These are phyloP conservation scores for Tieghemiomyces parasiticus DNA, from an alignment of 192 early-diverging fungal genomes.

Conservation along the genomic window DNA sequence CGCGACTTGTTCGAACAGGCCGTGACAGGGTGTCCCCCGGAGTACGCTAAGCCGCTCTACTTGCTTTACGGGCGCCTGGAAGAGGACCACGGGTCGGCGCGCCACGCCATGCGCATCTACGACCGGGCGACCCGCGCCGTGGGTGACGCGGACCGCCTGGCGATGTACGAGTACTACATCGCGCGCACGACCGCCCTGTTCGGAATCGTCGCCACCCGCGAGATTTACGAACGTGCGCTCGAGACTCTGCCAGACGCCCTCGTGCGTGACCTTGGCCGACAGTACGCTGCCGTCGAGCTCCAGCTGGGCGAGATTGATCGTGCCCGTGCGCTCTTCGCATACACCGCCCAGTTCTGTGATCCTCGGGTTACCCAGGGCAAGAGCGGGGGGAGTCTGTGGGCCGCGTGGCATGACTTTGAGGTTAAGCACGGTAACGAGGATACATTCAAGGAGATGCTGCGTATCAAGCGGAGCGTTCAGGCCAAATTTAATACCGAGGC, in stretches of 20 bases:
- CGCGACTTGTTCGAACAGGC: constrained; percentile 96
- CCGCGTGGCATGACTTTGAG: constrained; percentile 92
- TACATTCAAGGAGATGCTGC: constrained; percentile 95
- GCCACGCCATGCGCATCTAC: constrained; percentile 87
- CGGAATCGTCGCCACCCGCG: constrained; percentile 72
- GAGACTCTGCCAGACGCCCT: constrained; percentile 68
- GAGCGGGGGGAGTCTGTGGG: constrained; percentile 78
- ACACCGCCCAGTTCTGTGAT: constrained; percentile 77
- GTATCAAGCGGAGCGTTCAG: constrained; percentile 79
- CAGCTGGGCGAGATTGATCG: constrained; percentile 90
- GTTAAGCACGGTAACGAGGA: constrained; percentile 95
- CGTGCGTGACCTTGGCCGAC: constrained; percentile 57
- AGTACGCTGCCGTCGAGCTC: constrained; percentile 78
- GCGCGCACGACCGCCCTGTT: constrained; percentile 73
- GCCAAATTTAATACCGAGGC: constrained; percentile 75
- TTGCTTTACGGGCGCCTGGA: constrained; percentile 86
- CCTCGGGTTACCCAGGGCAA: constrained; percentile 60
- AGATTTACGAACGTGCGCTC: constrained; percentile 88
- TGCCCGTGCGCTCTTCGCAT: constrained; percentile 74
- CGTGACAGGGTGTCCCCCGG: constrained; percentile 64
- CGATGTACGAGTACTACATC: constrained; percentile 81
- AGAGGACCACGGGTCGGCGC: constrained; percentile 78
- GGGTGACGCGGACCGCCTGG: constrained; percentile 50
- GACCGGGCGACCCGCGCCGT: constrained; percentile 83
- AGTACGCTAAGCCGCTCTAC: constrained; percentile 74